Base-by-base conservation (phyloP, 1,139 yeast genomes). In the Pneumocystis carinii region DNA sequence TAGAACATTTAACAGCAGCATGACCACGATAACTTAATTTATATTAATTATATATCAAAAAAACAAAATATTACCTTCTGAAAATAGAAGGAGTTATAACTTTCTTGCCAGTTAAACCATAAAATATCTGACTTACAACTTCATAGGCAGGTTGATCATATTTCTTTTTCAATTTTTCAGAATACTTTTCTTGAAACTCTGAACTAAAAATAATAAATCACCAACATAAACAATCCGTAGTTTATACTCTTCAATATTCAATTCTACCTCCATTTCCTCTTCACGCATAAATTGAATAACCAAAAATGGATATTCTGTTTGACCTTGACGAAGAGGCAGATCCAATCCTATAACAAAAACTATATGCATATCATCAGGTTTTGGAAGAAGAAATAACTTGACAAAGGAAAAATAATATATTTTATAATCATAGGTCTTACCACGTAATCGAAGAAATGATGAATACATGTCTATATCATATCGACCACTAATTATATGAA, bases 381-480 rank as follows among this genome's bases (percentile, higher is more conserved):
- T 90, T 48, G 98, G 98, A 68, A 92, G 79, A 27, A 95, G 83
- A 70, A 92, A 92, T 62, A 92, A 83, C 71, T 96, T 81, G 74
- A 90, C 96, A 68, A 92, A 86, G 72, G 89, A 95, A 71, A 85
- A 81, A 75, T 88, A 92, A 73, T 88, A 96, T 66, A 94, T 82
- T 76, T 92, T 94, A 80, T 92, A 94, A 75, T 92, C 98, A 75
- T 94, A 92, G 2, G 98, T 92, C 76, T 92, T 92, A 74, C 99
- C 99, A 72, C 98, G 85, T 65, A 92, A 80, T 73, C 98, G 84
- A 75, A 94, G 82, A 59, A 95, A 87, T 36, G 83, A 82, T 59
- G 89, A 85, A 75, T 88, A 92, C 86, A 92, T 86, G 74, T 90
- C 97, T 70, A 92, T 87, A 74, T 94, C 98, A 75, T 90, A 92